phyloP scores from a whole-genome alignment of 768 basidiomycete genomes.

The Phlegmacium glaucopus region DNA sequence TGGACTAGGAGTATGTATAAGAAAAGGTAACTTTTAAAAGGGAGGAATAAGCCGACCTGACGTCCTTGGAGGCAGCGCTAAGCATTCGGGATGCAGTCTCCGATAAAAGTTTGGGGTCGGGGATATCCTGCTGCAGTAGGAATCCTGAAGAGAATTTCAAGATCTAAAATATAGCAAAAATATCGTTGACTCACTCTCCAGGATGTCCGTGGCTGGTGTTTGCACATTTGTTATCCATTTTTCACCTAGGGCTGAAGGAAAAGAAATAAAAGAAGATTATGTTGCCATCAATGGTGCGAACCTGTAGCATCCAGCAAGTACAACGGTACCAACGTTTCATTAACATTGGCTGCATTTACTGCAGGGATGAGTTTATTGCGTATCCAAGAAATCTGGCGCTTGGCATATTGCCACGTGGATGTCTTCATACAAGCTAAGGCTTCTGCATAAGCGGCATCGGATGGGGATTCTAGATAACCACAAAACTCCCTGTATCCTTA shows the following conservation, averaged over 20 bases:
- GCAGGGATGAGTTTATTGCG: slow-evolving; percentile 84
- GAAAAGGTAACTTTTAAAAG: no score
- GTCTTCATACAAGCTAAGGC: slow-evolving; percentile 81
- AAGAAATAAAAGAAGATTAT: background rate
- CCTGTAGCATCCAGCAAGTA: slow-evolving; percentile 71
- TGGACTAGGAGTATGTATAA: slow-evolving; percentile 41
- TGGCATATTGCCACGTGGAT: slow-evolving; percentile 88
- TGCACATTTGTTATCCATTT: slow-evolving; percentile 58
- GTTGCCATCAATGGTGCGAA: slow-evolving; percentile 20
- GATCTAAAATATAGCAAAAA: no score
- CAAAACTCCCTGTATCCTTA: slow-evolving; percentile 93
- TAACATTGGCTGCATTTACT: slow-evolving; percentile 44
- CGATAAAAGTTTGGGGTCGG: slow-evolving; percentile 57
- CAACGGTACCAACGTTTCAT: slow-evolving; percentile 30
- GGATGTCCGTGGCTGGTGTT: slow-evolving; percentile 45
- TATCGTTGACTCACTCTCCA: slow-evolving; percentile 36
- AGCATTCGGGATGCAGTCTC: slow-evolving; percentile 52
- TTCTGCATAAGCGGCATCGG: slow-evolving; percentile 41
- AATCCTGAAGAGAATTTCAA: slow-evolving; percentile 7
- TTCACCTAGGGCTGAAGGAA: slow-evolving; percentile 43
- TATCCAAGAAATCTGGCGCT: slow-evolving; percentile 90
- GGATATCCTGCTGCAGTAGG: slow-evolving; percentile 29
- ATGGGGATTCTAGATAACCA: slow-evolving; percentile 47
- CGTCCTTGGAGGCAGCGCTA: slow-evolving; percentile 35
- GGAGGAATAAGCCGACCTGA: slow-evolving; percentile 37